A percentile compares a stretch with the other conserved stretches of the same genome.
Conservation (phyloP, 768 basidiomycete genomes). For the Kwoniella newhampshirensis region DNA sequence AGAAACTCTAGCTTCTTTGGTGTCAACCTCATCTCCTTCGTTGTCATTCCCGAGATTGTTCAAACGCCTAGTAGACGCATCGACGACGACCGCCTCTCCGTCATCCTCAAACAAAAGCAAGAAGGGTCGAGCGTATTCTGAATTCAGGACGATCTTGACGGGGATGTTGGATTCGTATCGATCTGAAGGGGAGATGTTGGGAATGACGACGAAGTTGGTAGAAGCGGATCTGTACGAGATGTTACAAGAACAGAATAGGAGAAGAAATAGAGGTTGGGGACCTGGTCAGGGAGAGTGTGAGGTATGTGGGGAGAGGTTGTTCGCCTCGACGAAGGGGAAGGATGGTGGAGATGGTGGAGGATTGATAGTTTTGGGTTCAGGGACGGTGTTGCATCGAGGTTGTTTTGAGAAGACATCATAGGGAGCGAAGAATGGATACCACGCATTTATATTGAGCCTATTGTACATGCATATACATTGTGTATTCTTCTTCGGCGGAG, state of each 20-base stretch:
- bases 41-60: constrained; percentile 91
- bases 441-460: constrained; percentile 2
- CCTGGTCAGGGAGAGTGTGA: constrained; percentile 20
- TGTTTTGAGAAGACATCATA: constrained; percentile 2
- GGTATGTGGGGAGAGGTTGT: constrained; percentile 3
- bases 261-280: constrained; percentile 52
- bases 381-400: constrained; percentile 10
- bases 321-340: not conserved
- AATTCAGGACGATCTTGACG: constrained; percentile 84
- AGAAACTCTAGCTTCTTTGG: constrained; percentile 75
- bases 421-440: not conserved
- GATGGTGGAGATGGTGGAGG: not conserved
- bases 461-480: not conserved
- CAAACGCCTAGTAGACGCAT: constrained; percentile 80
- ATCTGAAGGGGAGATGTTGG: constrained; percentile 83
- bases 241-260: constrained; percentile 60
- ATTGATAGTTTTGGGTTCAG: constrained; percentile 7
- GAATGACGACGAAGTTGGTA: constrained; percentile 77
- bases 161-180: constrained; percentile 97
- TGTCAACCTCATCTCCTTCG: constrained; percentile 74
- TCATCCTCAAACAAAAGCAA: constrained; percentile 3
- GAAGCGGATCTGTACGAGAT: constrained; percentile 77
- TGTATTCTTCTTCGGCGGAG: too few relatives aligned
- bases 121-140: constrained; percentile 62
- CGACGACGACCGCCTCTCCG: constrained; percentile 55